Evolutionary conservation across 768 basidiomycete species (phyloP), one percentile per base, ranked within the genome.

Genomic region (Boletales sp.): DNA sequence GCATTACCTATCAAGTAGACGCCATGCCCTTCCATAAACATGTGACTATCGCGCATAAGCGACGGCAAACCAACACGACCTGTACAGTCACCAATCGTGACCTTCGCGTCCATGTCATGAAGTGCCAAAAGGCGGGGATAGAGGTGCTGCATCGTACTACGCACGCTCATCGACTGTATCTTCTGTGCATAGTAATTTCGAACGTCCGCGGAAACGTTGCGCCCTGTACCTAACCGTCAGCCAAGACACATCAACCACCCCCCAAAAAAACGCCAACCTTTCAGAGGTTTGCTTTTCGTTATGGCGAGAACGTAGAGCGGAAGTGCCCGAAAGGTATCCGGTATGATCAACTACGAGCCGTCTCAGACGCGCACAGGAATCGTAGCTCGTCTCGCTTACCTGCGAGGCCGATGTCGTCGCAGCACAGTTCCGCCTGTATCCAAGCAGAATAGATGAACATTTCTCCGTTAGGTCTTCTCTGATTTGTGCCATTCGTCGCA

Each of bases 121-220:
- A 98, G 71, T 4, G 94, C 90, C 30, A 97, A 72, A 52, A 98
- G 72, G 18, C 84, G 80, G 7, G 97, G 97, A 68, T 98, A 98
- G 13, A 98, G 78, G 55, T 89, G 75, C 50, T 83, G 82, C 65
- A 95, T 81, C 10, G 86, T 77, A 34, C 73, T 72, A 15, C 87
- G 82, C 10, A 88, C 81, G 45, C 82, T 74, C 74, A 86, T 81
- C 0, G 83, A 80, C 53, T 82, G 77, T 42, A 97, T 74, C 56
- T 82, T 79, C 55, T 94, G 88, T 43, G 85, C 83, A 60, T 87
- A 80, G 62, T 86, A 88, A 57, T 93, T 91, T 45, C 97, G 86
- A 11, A 94, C 92, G 60, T 98, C 97, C n/a, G 93, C 86, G 7
- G 88, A 85, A 43, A 99, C 94, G 58, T 82, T 84, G 14, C 89